Evolutionary conservation across 2,329 filamentous ascomycete species (phyloP), one percentile per base, ranked within the genome.

Genomic region (Phialocephala subalpina): DNA sequence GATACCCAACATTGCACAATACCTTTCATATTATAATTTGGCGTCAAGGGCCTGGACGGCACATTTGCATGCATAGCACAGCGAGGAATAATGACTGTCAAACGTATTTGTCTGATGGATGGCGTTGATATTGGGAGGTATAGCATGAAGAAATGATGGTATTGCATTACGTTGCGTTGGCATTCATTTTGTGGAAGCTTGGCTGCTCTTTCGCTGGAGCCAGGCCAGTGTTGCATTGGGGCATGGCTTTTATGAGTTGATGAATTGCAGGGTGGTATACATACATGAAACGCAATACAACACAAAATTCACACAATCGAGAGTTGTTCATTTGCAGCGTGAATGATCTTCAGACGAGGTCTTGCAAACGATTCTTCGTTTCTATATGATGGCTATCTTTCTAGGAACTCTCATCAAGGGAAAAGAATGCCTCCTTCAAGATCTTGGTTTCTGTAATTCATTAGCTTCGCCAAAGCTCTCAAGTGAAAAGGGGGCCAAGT

Each of bases 1-100:
- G 20, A 58, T 27, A 58, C 40, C 18, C 38, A 25, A 38, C 52
- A 45, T 65, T 52, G 35, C 52, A 57, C 58, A 47, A 35, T n/a
- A 42, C 27, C 40, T 52, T 53, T 47, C 58, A 49, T 61, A 58
- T 62, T 65, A 56, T 63, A 42, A 40, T 67, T 47, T 33, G 33
- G 53, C 35, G 38, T 40, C 47, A 22, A 56, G 12, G 47, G 52
- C 49, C 47, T 53, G 6, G 61, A 35, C 16, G 45, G 58, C 5
- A 38, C 53, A 27, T 33, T 67, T 66, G 49, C 58, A 66, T 63
- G 63, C 57, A 64, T 64, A 57, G 61, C 68, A 72, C 67, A 68
- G 70, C 70, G 67, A 70, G 53, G 47, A 60, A 18, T 53, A 27
- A 53, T 18, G 49, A 53, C 25, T 53, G 49, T 53, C 18, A 33